phyloP scores from a whole-genome alignment of 192 early-diverging fungal species.

The Oehlia diaphana region DNA sequence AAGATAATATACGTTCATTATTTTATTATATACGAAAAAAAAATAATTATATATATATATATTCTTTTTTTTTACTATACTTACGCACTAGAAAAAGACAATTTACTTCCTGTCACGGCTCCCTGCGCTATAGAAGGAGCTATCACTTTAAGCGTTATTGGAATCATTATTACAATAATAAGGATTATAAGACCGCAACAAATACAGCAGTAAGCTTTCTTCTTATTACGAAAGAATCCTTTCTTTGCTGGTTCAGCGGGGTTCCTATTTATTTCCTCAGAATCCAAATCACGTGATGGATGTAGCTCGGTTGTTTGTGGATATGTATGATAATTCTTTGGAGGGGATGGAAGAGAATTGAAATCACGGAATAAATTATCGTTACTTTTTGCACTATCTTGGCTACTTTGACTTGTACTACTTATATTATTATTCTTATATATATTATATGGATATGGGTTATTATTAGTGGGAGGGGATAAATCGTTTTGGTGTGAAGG shows the following conservation, averaged over 20 bases:
- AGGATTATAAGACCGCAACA: slow-evolving; percentile 52
- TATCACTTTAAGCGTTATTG: slow-evolving; percentile 51
- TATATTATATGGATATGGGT: too few relatives aligned
- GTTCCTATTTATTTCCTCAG: neutral
- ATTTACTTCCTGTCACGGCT: slow-evolving; percentile 43
- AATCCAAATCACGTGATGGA: neutral
- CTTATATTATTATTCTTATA: too few relatives aligned
- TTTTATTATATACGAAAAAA: neutral
- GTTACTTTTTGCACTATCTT: neutral
- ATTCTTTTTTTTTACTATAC: neutral
- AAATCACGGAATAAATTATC: neutral
- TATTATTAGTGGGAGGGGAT: neutral
- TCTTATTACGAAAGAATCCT: slow-evolving; percentile 1
- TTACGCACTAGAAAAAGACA: slow-evolving; percentile 33
- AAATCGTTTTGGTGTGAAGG: neutral
- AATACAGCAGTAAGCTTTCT: slow-evolving; percentile 42
- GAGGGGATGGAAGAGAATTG: neutral
- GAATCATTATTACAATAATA: slow-evolving; percentile 47
- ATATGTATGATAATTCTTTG: neutral
- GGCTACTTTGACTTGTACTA: neutral
- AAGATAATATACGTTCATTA: neutral
- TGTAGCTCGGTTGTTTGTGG: neutral
- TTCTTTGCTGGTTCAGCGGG: neutral
- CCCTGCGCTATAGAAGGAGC: slow-evolving; percentile 55
- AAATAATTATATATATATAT: neutral